phyloP scores from a whole-genome alignment of 441 rosid genomes.

The Syzygium syzygioides region DNA sequence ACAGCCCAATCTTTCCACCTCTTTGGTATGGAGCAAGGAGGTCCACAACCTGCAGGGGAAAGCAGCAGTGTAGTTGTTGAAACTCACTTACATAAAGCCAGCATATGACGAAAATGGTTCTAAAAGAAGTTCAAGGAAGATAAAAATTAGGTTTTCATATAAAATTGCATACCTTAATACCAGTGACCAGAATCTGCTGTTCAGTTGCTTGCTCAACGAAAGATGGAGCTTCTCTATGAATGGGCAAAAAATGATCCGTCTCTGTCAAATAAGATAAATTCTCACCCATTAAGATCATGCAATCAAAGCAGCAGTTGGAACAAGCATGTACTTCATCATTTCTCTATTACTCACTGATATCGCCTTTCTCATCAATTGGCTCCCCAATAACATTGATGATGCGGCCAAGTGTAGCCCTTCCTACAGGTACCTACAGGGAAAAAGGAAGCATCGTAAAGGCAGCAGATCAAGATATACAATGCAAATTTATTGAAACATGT shows the following conservation, averaged over 20 bases:
- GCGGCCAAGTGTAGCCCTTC: conserved; percentile 17
- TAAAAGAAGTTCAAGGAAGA: neutral
- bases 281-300: neutral
- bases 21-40: conserved; percentile 24
- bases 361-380: conserved; percentile 15
- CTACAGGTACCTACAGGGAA: conserved; percentile 8
- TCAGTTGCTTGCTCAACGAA: conserved; percentile 21
- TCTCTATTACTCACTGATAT: conserved; percentile 5
- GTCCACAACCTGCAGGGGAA: conserved; percentile 15
- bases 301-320: neutral
- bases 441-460: neutral
- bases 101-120: neutral
- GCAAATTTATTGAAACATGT: neutral
- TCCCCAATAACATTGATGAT: conserved; percentile 18
- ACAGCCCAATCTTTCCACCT: conserved; percentile 28
- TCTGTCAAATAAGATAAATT: neutral
- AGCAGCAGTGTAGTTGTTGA: neutral
- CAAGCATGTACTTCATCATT: neutral
- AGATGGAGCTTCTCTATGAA: conserved; percentile 23
- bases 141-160: neutral
- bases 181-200: conserved; percentile 17
- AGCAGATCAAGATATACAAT: neutral
- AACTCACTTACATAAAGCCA: neutral
- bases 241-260: conserved; percentile 19
- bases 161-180: conserved; percentile 5